Conservation (phyloP, 768 basidiomycete species). For the Dendrothele bispora region DNA sequence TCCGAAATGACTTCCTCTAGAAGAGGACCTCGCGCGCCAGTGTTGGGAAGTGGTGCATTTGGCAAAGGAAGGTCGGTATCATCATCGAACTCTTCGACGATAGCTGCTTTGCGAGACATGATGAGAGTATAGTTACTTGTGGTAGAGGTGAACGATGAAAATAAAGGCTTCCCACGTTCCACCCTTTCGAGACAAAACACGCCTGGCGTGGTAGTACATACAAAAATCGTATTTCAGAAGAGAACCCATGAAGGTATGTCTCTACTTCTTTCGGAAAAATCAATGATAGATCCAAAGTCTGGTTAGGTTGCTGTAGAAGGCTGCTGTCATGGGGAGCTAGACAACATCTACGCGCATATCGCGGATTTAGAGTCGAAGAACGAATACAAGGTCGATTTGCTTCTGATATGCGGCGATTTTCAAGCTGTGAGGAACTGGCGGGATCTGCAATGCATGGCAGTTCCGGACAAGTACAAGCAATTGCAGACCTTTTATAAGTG, state of each 20-base stretch:
- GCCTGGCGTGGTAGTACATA: no score
- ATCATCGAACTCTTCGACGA: conserved; percentile 88
- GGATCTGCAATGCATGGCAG: conserved; percentile 90
- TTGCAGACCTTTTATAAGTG: conserved; percentile 86
- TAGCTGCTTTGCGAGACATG: conserved; percentile 73
- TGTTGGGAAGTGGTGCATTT: conserved; percentile 59
- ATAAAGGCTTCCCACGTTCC: no score
- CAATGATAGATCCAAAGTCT: conserved; percentile 5
- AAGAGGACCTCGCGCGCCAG: conserved; percentile 71
- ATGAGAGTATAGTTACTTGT: conserved; percentile 9
- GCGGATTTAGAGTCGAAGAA: conserved; percentile 58
- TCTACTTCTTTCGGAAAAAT: not conserved
- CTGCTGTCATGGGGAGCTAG: conserved; percentile 94
- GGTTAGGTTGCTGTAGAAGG: conserved; percentile 92
- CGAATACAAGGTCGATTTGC: conserved; percentile 72
- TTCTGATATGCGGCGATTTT: conserved; percentile 96
- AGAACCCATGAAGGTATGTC: no score
- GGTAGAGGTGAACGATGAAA: not conserved
- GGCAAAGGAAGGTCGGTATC: conserved; percentile 91
- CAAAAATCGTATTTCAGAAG: no score
- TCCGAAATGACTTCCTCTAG: conserved; percentile 72
- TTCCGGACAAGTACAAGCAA: conserved; percentile 83
- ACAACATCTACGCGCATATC: conserved; percentile 80
- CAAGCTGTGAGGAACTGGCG: conserved; percentile 84
- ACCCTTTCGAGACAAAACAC: no score